These are phyloP conservation scores for Pelargonium citronellum DNA, from an alignment of 441 rosid genomes.

Conservation along the genomic window DNA sequence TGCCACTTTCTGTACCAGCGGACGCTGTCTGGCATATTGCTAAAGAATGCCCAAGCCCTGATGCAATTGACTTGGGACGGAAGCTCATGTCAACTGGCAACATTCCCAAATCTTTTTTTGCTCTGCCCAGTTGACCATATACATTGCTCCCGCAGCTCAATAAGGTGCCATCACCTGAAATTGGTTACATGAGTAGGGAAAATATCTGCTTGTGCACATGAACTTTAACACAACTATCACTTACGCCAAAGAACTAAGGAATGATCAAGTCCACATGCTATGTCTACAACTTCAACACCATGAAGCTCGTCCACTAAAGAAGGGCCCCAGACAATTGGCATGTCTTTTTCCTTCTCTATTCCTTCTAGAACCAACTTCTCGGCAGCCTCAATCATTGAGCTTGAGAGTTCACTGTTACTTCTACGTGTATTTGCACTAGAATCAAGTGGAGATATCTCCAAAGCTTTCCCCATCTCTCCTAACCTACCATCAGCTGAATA, in stretches of 20 bases:
- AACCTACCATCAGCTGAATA: slow-evolving; percentile 84
- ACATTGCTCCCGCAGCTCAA: slow-evolving; percentile 75
- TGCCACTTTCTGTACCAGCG: slow-evolving; percentile 20
- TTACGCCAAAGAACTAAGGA: slow-evolving; percentile 74
- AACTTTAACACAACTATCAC: slow-evolving; percentile 22
- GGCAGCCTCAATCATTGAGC: slow-evolving; percentile 42
- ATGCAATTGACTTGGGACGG: slow-evolving; percentile 37
- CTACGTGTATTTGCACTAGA: slow-evolving; percentile 22
- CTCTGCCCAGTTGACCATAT: slow-evolving; percentile 77
- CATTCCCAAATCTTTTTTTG: slow-evolving; percentile 49
- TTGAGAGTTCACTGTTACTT: slow-evolving; percentile 18
- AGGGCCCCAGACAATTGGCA: slow-evolving; percentile 90
- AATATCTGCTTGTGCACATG: not conserved
- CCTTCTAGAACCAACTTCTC: slow-evolving; percentile 60
- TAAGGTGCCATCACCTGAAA: slow-evolving; percentile 60
- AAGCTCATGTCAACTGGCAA: slow-evolving; percentile 42
- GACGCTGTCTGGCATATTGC: slow-evolving; percentile 40
- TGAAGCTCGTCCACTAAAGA: slow-evolving; percentile 48
- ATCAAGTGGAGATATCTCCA: slow-evolving; percentile 49
- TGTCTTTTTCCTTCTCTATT: slow-evolving; percentile 65
- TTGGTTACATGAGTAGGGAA: not conserved
- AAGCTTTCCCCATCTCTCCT: slow-evolving; percentile 48
- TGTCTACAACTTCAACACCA: slow-evolving; percentile 46
- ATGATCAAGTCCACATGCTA: slow-evolving; percentile 85
- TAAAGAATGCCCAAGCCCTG: slow-evolving; percentile 92